Evolutionary conservation across 495 filamentous ascomycete genomes (phyloP).

Genomic region (Xylaria sp.): DNA sequence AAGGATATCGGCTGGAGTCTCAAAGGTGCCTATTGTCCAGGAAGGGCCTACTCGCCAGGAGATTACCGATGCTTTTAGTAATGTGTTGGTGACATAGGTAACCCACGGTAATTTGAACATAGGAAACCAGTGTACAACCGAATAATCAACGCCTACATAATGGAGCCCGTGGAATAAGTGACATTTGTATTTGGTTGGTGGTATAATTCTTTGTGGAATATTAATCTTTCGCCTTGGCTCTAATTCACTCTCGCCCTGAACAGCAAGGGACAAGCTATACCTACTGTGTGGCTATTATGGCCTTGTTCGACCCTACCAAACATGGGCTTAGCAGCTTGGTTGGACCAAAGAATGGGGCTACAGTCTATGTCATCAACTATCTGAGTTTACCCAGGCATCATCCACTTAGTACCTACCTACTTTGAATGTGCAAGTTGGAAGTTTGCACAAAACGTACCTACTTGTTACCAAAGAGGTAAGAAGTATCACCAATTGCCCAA

Average conservation of each 20-base stretch:
- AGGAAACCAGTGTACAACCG: conserved; percentile 16
- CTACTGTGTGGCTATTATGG: background rate
- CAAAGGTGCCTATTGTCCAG: conserved; percentile 46
- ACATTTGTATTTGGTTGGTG: background rate
- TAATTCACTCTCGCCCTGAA: background rate
- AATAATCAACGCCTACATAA: background rate
- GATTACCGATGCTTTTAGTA: conserved; percentile 57
- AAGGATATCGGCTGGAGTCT: conserved; percentile 62
- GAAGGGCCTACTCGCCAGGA: conserved; percentile 48
- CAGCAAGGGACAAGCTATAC: background rate
- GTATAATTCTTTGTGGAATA: background rate
- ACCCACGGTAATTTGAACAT: conserved; percentile 20
- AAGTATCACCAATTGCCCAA: background rate
- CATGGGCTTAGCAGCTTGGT: no score
- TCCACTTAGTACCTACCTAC: background rate
- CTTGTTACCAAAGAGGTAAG: background rate
- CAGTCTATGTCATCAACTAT: background rate
- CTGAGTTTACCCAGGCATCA: no score
- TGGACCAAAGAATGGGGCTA: background rate
- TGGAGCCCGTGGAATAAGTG: conserved; percentile 6
- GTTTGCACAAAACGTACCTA: conserved; percentile 1
- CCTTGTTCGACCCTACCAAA: background rate
- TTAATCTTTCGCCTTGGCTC: background rate
- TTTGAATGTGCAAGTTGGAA: background rate
- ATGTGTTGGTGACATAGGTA: conserved; percentile 55